Evolutionary conservation across 208 protist species (phyloP).

Genomic region (Acanthamoeba castellanii): DNA sequence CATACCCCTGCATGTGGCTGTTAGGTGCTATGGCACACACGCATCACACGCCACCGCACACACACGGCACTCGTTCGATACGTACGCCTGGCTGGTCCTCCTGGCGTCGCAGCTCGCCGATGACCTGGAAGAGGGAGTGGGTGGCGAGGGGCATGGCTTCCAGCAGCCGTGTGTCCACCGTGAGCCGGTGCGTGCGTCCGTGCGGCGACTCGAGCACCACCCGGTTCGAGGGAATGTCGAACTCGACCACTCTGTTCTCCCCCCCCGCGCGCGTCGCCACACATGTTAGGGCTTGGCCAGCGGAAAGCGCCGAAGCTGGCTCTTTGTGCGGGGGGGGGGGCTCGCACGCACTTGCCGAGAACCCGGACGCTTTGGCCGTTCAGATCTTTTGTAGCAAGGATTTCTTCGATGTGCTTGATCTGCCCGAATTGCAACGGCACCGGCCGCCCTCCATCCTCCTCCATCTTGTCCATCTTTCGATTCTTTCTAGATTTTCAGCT

Average conservation of each 20-base stretch:
- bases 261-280: not conserved
- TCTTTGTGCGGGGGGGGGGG: no score
- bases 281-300: not conserved
- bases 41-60: no score
- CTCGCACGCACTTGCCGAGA: not conserved
- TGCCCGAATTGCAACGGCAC: not conserved
- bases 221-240: not conserved
- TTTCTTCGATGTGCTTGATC: not conserved
- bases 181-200: not conserved
- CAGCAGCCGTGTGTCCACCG: constrained; percentile 1
- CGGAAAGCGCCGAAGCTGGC: not conserved
- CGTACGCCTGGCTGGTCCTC: not conserved
- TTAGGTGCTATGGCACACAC: not conserved
- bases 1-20: not conserved
- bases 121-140: not conserved
- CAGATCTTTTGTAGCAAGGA: not conserved
- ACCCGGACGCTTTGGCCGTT: not conserved
- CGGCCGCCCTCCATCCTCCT: not conserved
- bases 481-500: no score
- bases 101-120: not conserved
- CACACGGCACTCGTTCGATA: not conserved
- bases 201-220: not conserved
- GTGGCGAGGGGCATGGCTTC: not conserved
- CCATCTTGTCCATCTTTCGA: not conserved
- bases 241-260: not conserved